A percentile compares a stretch with the other conserved stretches of the same genome.
phyloP scores from a whole-genome alignment of 2,329 filamentous ascomycete species.

The Sclerotinia glacialis region DNA sequence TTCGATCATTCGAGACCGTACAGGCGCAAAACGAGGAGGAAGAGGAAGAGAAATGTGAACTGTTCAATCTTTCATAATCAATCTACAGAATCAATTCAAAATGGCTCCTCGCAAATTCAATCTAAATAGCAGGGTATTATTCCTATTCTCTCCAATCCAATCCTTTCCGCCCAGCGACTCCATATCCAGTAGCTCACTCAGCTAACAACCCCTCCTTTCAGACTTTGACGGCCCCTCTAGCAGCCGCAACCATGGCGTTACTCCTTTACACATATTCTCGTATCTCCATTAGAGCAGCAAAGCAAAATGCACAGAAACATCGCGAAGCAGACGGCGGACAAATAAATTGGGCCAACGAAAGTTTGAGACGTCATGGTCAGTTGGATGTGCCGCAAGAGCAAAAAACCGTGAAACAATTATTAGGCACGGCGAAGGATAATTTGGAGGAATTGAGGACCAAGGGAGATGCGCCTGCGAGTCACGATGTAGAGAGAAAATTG shows the following conservation, averaged over 20 bases:
- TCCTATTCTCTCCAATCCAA: neutral
- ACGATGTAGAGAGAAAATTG: slow-evolving; percentile 33
- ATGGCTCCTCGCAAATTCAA: slow-evolving; percentile 35
- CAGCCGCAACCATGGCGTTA: slow-evolving; percentile 54
- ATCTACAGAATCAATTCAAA: neutral
- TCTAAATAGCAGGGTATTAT: slow-evolving; percentile 32
- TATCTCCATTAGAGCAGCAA: slow-evolving; percentile 63
- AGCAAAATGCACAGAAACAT: slow-evolving; percentile 60
- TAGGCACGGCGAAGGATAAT: slow-evolving; percentile 29
- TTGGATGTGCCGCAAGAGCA: slow-evolving; percentile 43
- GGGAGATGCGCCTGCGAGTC: slow-evolving; percentile 8
- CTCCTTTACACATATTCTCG: slow-evolving; percentile 58
- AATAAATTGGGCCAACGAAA: slow-evolving; percentile 54
- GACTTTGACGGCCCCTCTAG: slow-evolving; percentile 48
- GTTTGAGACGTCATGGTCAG: slow-evolving; percentile 50
- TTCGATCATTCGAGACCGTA: slow-evolving; percentile 8
- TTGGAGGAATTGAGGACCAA: slow-evolving; percentile 25
- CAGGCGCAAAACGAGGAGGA: neutral
- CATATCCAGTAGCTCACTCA: neutral
- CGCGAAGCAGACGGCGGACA: slow-evolving; percentile 56
- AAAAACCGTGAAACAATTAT: slow-evolving; percentile 38
- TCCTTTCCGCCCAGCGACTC: neutral
- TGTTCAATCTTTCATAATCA: neutral
- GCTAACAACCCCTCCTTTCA: slow-evolving; percentile 13
- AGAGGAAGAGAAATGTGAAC: neutral